Base-by-base conservation (phyloP, 805 yeast species). In the Yamadazyma endophytica region DNA sequence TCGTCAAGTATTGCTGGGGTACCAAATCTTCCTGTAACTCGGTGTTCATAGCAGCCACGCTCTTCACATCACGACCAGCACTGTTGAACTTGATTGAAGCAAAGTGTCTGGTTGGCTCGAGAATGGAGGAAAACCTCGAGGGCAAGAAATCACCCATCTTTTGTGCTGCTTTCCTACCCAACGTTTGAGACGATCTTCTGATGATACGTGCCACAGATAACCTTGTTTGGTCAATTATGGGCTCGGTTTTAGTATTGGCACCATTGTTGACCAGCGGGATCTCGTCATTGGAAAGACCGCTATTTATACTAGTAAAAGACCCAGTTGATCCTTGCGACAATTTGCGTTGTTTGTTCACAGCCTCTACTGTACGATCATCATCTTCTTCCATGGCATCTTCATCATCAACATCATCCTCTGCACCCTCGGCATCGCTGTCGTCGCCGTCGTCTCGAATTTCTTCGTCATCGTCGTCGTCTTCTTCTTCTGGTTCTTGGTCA, bases 21-120 rank as follows among this genome's bases (percentile, higher is more conserved):
- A 54, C 59, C 16, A 50, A 37, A 30, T 54, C 63, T 24, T 55
- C 60, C 29, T 43, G 53, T 17, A 58, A 17, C 26, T 54, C 61
- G 31, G 43, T 56, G 29, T 47, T 57, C 39, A 79, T 70, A 2
- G 76, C 75, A 5, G 71, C 64, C 36, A 64, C 46, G 37, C 75
- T 52, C 37, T 59, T 62, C 21, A 62, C 61, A 39, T 65, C 70
- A 36, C 60, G 61, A 17, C 58, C 56, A 14, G 50, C 38, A n/a
- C 63, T 49, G 26, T 52, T 60, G 13, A 90, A 70, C 52, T 85
- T 88, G 43, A 90, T 68, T 31, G 79, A 84, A 0, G 97, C 97
- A 68, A 86, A 92, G 50, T 89, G 96, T 40, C 98, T 71, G 14
- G 84, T 76, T 9, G 96, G 94, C 49, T 89, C 96, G 46, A 89